phyloP scores from a whole-genome alignment of 164 flowering plant genomes.

The Magnolia changhungtana region DNA sequence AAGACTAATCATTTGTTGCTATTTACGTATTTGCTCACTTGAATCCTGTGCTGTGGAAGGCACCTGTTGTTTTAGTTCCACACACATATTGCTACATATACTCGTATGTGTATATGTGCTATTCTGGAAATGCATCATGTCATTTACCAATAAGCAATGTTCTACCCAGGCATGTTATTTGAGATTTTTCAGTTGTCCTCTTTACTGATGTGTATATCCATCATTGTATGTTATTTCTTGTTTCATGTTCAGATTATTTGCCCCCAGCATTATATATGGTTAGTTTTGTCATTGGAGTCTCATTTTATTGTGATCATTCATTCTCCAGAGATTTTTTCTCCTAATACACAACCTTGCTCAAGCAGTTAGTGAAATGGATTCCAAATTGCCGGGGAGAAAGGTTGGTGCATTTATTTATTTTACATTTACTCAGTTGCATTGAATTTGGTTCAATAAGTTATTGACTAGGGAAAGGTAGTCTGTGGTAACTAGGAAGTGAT shows the following conservation, averaged over 20 bases:
- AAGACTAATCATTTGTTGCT: too few relatives aligned
- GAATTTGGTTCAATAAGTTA: neutral
- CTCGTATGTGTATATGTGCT: neutral
- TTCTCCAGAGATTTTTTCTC: slow-evolving; percentile 33
- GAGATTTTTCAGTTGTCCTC: neutral
- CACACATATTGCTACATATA: too few relatives aligned
- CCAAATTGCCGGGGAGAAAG: slow-evolving; percentile 27
- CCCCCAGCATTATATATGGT: neutral
- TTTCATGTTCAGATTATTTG: neutral
- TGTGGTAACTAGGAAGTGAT: neutral
- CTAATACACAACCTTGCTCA: slow-evolving; percentile 47
- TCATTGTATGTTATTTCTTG: neutral
- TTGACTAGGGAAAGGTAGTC: neutral
- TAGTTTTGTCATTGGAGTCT: neutral
- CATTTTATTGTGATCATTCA: neutral
- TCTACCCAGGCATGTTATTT: neutral
- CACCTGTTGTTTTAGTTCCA: too few relatives aligned
- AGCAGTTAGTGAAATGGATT: slow-evolving; percentile 19
- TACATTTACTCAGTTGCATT: neutral
- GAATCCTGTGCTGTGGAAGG: too few relatives aligned
- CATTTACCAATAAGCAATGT: neutral
- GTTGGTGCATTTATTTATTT: slow-evolving; percentile 23
- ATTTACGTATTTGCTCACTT: too few relatives aligned
- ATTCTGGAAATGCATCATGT: neutral
- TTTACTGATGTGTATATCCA: neutral